Percentiles rank a stretch among this genome's conserved stretches.
Evolutionary conservation across 2,329 filamentous ascomycete species (phyloP).

Genomic region (Calcarisporium arbuscula): DNA sequence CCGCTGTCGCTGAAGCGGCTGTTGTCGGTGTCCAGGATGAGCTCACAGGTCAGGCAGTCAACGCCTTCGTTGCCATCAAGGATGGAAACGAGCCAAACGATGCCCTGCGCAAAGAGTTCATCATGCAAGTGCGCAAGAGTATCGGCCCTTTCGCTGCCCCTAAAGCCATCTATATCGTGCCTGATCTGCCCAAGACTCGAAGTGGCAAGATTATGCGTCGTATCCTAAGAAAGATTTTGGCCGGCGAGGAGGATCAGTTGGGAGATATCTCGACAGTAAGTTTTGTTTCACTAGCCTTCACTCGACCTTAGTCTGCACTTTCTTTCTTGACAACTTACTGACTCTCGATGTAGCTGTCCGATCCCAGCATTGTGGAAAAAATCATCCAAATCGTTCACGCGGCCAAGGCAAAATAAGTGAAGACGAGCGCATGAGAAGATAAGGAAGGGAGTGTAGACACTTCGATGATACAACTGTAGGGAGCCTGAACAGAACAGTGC

Average conservation of each 20-base stretch:
- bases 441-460: too few species aligned
- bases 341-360: constrained; percentile 59
- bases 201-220: constrained; percentile 99
- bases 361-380: constrained; percentile 81
- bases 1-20: constrained; percentile 83
- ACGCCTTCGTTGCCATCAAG: constrained; percentile 92
- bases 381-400: constrained; percentile 80
- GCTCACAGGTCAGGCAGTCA: constrained; percentile 93
- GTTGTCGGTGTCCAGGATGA: constrained; percentile 92
- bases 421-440: background rate
- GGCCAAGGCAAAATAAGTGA: constrained; percentile 43
- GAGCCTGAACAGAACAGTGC: too few species aligned
- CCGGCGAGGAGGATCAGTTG: constrained; percentile 93
- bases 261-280: constrained; percentile 88
- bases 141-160: constrained; percentile 97
- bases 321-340: background rate
- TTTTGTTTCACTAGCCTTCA: constrained; percentile 14
- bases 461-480: too few species aligned
- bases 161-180: constrained; percentile 85
- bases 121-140: constrained; percentile 91
- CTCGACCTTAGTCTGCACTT: too few species aligned
- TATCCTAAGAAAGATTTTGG: constrained; percentile 93
- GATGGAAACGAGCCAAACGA: constrained; percentile 71
- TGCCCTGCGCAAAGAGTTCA: constrained; percentile 83
- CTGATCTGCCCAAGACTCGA: constrained; percentile 93